A percentile compares a stretch with the other conserved stretches of the same genome.
These are phyloP conservation scores for Draba incana DNA, from an alignment of 345 rosid species.

Conservation along the genomic window DNA sequence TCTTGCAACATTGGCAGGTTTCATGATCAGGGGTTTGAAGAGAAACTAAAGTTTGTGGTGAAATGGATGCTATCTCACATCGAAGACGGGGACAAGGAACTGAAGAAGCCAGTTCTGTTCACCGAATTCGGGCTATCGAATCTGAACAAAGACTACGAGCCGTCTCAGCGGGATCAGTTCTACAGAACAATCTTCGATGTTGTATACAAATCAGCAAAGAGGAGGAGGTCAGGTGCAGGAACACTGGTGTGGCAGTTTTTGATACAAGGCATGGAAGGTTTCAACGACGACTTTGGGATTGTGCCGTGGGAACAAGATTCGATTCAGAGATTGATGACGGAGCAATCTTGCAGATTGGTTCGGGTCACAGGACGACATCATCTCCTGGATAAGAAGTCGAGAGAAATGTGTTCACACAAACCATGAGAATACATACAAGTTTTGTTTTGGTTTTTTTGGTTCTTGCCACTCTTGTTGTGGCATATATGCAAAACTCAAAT, in stretches of 20 bases:
- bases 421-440: constrained; percentile 39
- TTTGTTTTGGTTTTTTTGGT: background rate
- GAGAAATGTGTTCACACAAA: constrained; percentile 50
- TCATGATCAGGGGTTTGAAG: constrained; percentile 64
- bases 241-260: constrained; percentile 82
- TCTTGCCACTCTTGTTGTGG: constrained; percentile 13
- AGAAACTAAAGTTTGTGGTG: constrained; percentile 58
- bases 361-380: constrained; percentile 47
- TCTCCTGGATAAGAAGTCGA: constrained; percentile 44
- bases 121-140: constrained; percentile 84
- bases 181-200: constrained; percentile 60
- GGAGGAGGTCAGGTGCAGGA: constrained; percentile 79
- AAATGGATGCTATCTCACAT: constrained; percentile 93
- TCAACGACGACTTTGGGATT: constrained; percentile 79
- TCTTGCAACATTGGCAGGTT: constrained; percentile 53
- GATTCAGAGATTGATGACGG: constrained; percentile 54
- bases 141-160: constrained; percentile 68
- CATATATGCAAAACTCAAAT: constrained; percentile 23
- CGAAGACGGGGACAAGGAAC: constrained; percentile 80
- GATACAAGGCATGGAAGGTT: constrained; percentile 82
- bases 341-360: constrained; percentile 74
- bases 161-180: constrained; percentile 61
- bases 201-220: constrained; percentile 68
- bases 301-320: constrained; percentile 78
- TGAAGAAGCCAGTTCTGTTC: constrained; percentile 82